These are phyloP conservation scores for Talaromyces amestolkiae DNA, from an alignment of 2,329 filamentous ascomycete genomes.

Conservation along the genomic window DNA sequence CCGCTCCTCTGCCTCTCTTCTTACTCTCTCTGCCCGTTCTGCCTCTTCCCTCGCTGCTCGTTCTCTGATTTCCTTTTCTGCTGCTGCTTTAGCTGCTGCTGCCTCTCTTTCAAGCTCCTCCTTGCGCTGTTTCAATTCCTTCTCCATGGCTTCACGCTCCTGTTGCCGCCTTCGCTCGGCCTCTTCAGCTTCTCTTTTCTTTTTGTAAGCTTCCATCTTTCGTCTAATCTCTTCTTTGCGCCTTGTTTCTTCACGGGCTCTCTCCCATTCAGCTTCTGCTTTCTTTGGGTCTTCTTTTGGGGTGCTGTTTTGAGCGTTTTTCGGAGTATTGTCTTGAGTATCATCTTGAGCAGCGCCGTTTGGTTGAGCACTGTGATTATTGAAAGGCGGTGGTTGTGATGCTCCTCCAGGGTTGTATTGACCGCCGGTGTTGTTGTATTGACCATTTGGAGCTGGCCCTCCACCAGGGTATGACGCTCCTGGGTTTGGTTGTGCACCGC, in stretches of 20 bases:
- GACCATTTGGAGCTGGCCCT: slow-evolving; percentile 12
- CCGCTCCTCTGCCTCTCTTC: slow-evolving; percentile 26
- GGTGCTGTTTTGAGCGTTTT: not conserved
- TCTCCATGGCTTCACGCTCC: slow-evolving; percentile 42
- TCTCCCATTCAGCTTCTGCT: slow-evolving; percentile 19
- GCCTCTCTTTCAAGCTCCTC: slow-evolving; percentile 39
- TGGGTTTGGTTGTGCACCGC: slow-evolving; percentile 20
- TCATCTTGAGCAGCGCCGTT: slow-evolving; percentile 2
- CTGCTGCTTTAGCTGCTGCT: slow-evolving; percentile 28
- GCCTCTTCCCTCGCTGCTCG: slow-evolving; percentile 29
- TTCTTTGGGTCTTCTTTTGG: slow-evolving; percentile 16
- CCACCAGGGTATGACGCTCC: slow-evolving; percentile 7
- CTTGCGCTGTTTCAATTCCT: slow-evolving; percentile 38
- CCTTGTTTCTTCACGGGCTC: slow-evolving; percentile 18
- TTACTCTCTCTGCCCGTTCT: slow-evolving; percentile 21
- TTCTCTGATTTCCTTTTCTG: slow-evolving; percentile 24
- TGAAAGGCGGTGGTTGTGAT: slow-evolving; percentile 20
- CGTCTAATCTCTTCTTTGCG: slow-evolving; percentile 21
- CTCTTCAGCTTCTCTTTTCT: slow-evolving; percentile 23
- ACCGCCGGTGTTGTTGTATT: slow-evolving; percentile 33
- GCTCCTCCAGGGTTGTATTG: slow-evolving; percentile 32
- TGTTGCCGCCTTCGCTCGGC: slow-evolving; percentile 39
- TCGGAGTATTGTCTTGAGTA: not conserved
- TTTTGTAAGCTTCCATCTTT: slow-evolving; percentile 20
- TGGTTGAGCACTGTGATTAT: slow-evolving; percentile 13